A percentile compares a stretch with the other conserved stretches of the same genome.
phyloP scores from a whole-genome alignment of 139 green algal species.

The Closterium sp. region DNA sequence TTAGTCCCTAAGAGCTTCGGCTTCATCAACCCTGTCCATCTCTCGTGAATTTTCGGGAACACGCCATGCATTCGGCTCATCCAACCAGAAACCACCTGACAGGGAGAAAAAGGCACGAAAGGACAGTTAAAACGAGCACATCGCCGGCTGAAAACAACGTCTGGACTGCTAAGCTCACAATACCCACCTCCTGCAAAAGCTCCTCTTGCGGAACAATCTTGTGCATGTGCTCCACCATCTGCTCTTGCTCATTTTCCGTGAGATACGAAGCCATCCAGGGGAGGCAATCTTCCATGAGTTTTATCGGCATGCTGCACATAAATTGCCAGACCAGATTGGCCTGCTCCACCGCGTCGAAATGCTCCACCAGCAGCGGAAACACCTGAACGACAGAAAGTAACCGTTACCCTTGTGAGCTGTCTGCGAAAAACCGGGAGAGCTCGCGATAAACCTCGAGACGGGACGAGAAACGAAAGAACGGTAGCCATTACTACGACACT shows the following conservation, averaged over 20 bases:
- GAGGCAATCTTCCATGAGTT: slow-evolving; percentile 46
- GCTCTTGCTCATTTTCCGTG: slow-evolving; percentile 34
- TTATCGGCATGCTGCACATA: slow-evolving; percentile 91
- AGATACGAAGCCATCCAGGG: slow-evolving; percentile 40
- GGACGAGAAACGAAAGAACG: background rate
- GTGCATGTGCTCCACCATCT: slow-evolving; percentile 42
- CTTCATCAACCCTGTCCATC: slow-evolving; percentile 19
- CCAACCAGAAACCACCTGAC: slow-evolving; percentile 76
- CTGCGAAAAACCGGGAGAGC: background rate
- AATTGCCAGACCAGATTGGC: slow-evolving; percentile 70
- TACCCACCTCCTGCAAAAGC: slow-evolving; percentile 38
- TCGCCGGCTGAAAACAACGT: background rate
- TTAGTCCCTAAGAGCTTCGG: background rate
- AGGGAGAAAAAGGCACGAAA: background rate
- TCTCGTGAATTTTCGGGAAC: slow-evolving; percentile 10
- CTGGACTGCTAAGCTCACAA: background rate
- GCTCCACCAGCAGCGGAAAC: slow-evolving; percentile 82
- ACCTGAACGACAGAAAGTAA: slow-evolving; percentile 54
- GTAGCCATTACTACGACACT: background rate
- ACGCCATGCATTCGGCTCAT: slow-evolving; percentile 44
- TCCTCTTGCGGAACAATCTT: slow-evolving; percentile 36
- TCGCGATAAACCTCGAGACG: background rate
- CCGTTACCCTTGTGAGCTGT: background rate
- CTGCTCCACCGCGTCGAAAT: slow-evolving; percentile 84
- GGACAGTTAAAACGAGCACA: background rate